phyloP scores from a whole-genome alignment of 2,329 filamentous ascomycete species.

The Diplocarpon rosae region DNA sequence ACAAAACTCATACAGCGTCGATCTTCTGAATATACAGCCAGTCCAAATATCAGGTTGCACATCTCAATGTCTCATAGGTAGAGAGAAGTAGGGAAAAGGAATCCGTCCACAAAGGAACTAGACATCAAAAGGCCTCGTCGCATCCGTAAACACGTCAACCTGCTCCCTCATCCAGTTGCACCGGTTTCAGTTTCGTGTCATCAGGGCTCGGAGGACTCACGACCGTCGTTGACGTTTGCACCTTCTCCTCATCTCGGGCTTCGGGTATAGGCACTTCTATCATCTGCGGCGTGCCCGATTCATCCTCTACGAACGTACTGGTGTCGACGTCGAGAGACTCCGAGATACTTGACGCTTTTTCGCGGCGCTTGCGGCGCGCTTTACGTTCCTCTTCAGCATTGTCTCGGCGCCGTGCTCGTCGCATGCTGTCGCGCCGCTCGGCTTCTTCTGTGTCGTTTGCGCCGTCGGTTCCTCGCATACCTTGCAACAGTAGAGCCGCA shows the following conservation, averaged over 20 bases:
- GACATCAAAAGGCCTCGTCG: too few species aligned
- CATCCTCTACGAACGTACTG: constrained; percentile 1
- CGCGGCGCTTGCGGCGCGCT: constrained; percentile 53
- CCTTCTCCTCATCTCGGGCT: constrained; percentile 13
- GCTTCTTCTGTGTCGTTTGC: constrained; percentile 40
- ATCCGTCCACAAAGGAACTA: too few species aligned
- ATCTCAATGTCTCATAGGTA: too few species aligned
- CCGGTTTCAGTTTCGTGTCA: constrained; percentile 21
- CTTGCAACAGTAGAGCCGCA: constrained; percentile 73
- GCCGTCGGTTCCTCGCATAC: constrained; percentile 55
- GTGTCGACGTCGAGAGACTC: constrained; percentile 8
- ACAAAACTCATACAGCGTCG: too few species aligned
- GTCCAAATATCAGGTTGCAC: too few species aligned
- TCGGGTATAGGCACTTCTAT: constrained; percentile 9
- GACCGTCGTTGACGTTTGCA: constrained; percentile 21
- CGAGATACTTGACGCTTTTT: constrained; percentile 38
- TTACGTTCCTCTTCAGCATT: constrained; percentile 71
- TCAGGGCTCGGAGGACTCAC: constrained; percentile 26
- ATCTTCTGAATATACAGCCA: too few species aligned
- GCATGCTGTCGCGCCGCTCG: constrained; percentile 47
- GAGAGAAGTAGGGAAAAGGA: too few species aligned
- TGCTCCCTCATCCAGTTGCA: constrained; percentile 20
- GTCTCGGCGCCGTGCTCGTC: constrained; percentile 45
- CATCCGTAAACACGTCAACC: too few species aligned
- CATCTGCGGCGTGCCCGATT: constrained; percentile 4